phyloP scores from a whole-genome alignment of 2,329 filamentous ascomycete species.

The Neonectria hederae region DNA sequence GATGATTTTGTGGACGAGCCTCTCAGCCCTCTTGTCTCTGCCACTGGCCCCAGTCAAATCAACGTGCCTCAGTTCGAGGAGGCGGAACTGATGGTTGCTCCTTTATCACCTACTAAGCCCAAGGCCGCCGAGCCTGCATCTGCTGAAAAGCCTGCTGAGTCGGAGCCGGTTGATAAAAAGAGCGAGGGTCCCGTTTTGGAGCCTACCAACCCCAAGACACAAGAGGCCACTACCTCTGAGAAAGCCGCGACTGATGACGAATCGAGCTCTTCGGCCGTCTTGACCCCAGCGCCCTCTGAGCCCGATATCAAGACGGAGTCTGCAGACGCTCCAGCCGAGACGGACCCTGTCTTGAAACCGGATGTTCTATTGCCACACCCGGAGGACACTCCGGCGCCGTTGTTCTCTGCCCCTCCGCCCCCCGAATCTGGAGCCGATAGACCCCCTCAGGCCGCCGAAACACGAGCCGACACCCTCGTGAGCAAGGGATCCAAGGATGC shows the following conservation, averaged over 20 bases:
- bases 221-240: neutral
- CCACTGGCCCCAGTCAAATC: slow-evolving; percentile 66
- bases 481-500: neutral
- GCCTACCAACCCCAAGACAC: slow-evolving; percentile 1
- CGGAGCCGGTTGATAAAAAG: slow-evolving; percentile 23
- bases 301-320: slow-evolving; percentile 32
- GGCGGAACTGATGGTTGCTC: slow-evolving; percentile 64
- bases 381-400: slow-evolving; percentile 74
- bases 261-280: slow-evolving; percentile 33
- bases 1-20: slow-evolving; percentile 84
- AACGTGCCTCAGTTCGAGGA: slow-evolving; percentile 64
- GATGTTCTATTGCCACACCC: slow-evolving; percentile 62
- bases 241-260: slow-evolving; percentile 23
- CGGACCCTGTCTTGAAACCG: slow-evolving; percentile 21
- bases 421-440: slow-evolving; percentile 42
- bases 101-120: slow-evolving; percentile 62
- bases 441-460: slow-evolving; percentile 32
- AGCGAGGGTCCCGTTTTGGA: slow-evolving; percentile 9
- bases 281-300: slow-evolving; percentile 39
- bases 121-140: slow-evolving; percentile 42
- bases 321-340: slow-evolving; percentile 23
- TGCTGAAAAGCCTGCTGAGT: slow-evolving; percentile 28
- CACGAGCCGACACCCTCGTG: slow-evolving; percentile 10
- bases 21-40: slow-evolving; percentile 72
- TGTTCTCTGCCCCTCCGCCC: slow-evolving; percentile 53